Percentiles rank a stretch among this genome's conserved stretches.
These are phyloP conservation scores for Antitrichia curtipendula DNA, from an alignment of 225 moss, liverwort and hornwort species.

Conservation along the genomic window DNA sequence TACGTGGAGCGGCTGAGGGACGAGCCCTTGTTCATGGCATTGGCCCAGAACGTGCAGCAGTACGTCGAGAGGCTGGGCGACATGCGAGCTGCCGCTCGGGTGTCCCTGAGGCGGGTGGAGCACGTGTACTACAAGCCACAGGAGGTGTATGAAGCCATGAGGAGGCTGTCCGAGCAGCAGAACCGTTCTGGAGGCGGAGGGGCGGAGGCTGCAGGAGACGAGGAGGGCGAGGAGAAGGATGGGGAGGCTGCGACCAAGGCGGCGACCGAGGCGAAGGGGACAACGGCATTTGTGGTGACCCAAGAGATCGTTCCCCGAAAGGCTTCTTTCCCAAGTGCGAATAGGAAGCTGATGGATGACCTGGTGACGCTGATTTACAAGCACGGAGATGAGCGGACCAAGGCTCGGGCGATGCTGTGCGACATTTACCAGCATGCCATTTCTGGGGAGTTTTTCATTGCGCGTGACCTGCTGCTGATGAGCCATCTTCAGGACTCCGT, in stretches of 20 bases:
- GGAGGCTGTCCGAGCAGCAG: conserved; percentile 75
- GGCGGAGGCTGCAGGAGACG: conserved; percentile 27
- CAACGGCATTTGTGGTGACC: conserved; percentile 64
- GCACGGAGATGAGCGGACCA: conserved; percentile 91
- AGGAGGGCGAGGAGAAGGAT: conserved; percentile 53
- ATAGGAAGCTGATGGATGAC: conserved; percentile 81
- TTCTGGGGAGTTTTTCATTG: conserved; percentile 70
- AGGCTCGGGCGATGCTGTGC: conserved; percentile 95
- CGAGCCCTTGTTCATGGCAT: conserved; percentile 81
- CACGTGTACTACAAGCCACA: conserved; percentile 97
- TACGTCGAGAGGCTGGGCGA: conserved; percentile 83
- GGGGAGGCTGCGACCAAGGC: conserved; percentile 24
- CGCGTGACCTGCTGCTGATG: conserved; percentile 89
- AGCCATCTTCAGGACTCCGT: conserved; percentile 95
- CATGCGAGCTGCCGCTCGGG: conserved; percentile 66
- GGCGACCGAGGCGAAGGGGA: conserved; percentile 57
- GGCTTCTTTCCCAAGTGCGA: conserved; percentile 59
- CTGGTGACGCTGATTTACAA: conserved; percentile 79
- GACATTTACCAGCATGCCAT: conserved; percentile 97
- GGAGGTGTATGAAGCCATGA: conserved; percentile 95
- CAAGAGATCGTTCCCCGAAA: conserved; percentile 63
- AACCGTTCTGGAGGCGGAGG: conserved; percentile 26
- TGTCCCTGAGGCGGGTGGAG: conserved; percentile 77
- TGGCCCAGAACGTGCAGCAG: conserved; percentile 88
- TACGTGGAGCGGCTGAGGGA: conserved; percentile 92